Base-by-base conservation (phyloP, 371 early-diverging fungal genomes). In the Haplosporangium sp. region DNA sequence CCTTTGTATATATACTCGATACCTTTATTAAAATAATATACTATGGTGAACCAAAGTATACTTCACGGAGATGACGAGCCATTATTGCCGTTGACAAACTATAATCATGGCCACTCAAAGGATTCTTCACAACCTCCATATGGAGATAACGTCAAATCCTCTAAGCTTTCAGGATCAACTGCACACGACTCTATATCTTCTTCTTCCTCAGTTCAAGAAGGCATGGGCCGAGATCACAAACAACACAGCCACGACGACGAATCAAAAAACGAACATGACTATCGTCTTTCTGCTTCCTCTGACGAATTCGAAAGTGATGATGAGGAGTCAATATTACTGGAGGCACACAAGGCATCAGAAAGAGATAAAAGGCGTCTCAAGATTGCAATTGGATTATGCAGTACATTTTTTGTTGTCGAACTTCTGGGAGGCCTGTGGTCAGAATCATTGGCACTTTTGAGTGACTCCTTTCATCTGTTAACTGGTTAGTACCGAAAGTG, bases 381-480 rank as follows among this genome's bases (percentile, higher is more conserved):
- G 72, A 70, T 75, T 44, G 82, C 82, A 34, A 75, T 81, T 63
- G 75, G 38, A 44, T 72, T 94, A 37, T 92, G 91, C 45, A 81
- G 88, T n/a, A 69, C 86, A 3, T 94, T 94, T 72, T 93, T 94
- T 83, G 65, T 83, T 7, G 87, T 91, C 7, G 94, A 94, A 74
- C 81, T 94, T 10, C 70, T 89, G n/a, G 94, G 91, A 40, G 94
- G 93, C 5, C 83, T 89, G 38, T 86, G 87, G 83, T 84, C 92
- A 39, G 91, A 91, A 61, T 89, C 88, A 20, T 68, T 89, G 35
- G 95, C 95, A 1, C 86, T 94, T 50, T 81, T 94, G 76, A 89
- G 89, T 45, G 95, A 94, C 76, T 89, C 92, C 37, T 93, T 94
- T 72, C 94, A 94, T 77, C 77, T 94, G 67, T 83, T 94, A 34